phyloP scores from a whole-genome alignment of 371 early-diverging fungal species.

The Cokeromyces recurvatus region DNA sequence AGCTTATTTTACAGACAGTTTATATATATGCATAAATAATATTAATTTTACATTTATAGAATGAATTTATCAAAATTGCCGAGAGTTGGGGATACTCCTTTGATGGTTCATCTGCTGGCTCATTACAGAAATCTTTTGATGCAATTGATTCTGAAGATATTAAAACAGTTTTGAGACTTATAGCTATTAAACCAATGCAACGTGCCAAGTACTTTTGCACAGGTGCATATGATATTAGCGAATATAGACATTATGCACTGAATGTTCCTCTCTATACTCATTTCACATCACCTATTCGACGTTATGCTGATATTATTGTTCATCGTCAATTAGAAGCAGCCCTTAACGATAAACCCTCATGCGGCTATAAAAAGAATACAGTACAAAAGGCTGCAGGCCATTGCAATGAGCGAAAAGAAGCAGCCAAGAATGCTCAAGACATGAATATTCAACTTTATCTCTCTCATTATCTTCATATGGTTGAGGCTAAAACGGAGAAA shows the following conservation, averaged over 20 bases:
- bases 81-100: conserved; percentile 39
- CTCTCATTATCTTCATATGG: conserved; percentile 52
- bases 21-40: not conserved
- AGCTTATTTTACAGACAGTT: not conserved
- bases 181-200: conserved; percentile 88
- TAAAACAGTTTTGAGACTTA: conserved; percentile 52
- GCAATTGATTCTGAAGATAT: conserved; percentile 52
- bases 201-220: conserved; percentile 94
- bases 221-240: conserved; percentile 63
- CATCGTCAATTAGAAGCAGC: conserved; percentile 81
- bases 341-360: conserved; percentile 25
- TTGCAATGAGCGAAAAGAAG: conserved; percentile 81
- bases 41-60: conserved; percentile 7
- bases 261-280: conserved; percentile 91
- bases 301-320: conserved; percentile 98
- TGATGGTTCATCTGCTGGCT: conserved; percentile 43
- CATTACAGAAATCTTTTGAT: conserved; percentile 67
- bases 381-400: conserved; percentile 57
- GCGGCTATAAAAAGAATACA: conserved; percentile 42
- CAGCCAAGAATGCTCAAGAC: conserved; percentile 82
- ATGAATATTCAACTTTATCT: conserved; percentile 73
- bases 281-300: conserved; percentile 98
- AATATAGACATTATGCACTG: conserved; percentile 84
- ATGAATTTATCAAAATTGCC: conserved; percentile 53
- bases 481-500: conserved; percentile 24